Evolutionary conservation across 805 yeast species (phyloP).

Genomic region (Saturnispora besseyi): DNA sequence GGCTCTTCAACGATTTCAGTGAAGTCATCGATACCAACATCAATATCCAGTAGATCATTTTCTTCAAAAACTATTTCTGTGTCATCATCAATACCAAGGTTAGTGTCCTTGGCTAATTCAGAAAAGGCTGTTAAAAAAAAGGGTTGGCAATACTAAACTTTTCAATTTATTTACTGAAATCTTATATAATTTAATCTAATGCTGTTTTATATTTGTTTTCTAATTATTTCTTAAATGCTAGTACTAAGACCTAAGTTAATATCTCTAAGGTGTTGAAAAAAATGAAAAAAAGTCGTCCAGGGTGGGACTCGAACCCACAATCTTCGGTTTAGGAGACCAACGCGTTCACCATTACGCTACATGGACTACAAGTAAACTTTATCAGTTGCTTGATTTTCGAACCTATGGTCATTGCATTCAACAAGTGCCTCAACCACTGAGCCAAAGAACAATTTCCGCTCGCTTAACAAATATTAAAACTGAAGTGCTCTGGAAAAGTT

Average conservation of each 20-base stretch:
- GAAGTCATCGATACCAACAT: neutral
- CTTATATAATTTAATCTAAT: neutral
- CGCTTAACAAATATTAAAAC: too few relatives aligned
- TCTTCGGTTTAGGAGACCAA: slow-evolving; percentile 19
- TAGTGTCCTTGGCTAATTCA: slow-evolving; percentile 9
- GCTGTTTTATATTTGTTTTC: neutral
- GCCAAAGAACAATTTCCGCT: neutral
- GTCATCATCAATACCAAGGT: slow-evolving; percentile 11
- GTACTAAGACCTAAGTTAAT: neutral
- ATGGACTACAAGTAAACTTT: slow-evolving; percentile 7
- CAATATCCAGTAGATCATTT: slow-evolving; percentile 1
- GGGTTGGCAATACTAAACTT: slow-evolving; percentile 2
- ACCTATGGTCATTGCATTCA: neutral
- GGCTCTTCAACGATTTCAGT: neutral
- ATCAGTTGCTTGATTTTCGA: neutral
- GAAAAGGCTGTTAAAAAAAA: slow-evolving; percentile 4
- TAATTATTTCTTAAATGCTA: neutral
- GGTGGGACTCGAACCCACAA: slow-evolving; percentile 18
- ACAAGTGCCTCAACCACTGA: neutral
- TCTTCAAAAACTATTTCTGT: neutral
- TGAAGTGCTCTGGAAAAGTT: too few relatives aligned
- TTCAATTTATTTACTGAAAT: neutral
- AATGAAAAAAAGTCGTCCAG: slow-evolving; percentile 5
- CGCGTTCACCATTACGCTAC: slow-evolving; percentile 20
- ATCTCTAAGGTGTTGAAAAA: too few relatives aligned